Conservation (phyloP, 2,329 filamentous ascomycete species). For the Podosphaera aphanis region DNA sequence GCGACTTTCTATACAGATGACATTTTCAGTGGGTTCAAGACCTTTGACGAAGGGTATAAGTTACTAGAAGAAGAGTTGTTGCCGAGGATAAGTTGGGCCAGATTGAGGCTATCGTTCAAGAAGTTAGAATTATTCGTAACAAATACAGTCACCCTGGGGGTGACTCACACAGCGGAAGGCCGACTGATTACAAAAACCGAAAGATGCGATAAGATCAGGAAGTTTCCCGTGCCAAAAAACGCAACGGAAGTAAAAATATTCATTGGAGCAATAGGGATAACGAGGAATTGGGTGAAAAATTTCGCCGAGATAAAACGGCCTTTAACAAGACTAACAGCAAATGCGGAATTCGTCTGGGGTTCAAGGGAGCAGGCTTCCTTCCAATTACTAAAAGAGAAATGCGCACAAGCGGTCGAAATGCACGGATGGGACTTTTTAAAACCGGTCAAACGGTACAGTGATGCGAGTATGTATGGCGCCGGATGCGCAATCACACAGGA, state of each 20-base stretch:
- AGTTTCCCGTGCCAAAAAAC: background rate
- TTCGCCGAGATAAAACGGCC: background rate
- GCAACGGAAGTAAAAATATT: background rate
- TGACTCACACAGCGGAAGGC: background rate
- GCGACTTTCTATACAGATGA: background rate
- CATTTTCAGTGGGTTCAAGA: background rate
- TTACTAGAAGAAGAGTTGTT: background rate
- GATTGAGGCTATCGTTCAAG: background rate
- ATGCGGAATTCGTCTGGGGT: background rate
- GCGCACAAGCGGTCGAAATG: background rate
- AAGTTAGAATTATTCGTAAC: background rate
- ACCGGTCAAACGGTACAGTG: background rate
- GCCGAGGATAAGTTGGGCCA: background rate
- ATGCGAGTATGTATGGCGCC: conserved; percentile 2
- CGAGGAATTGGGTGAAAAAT: background rate
- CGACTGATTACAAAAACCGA: background rate
- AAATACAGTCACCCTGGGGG: background rate
- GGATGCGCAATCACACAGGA: conserved; percentile 2
- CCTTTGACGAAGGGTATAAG: background rate
- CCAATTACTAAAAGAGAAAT: background rate
- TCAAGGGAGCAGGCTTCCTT: background rate
- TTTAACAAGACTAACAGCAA: background rate
- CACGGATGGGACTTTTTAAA: background rate
- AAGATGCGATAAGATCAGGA: background rate
- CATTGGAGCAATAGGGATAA: background rate